Conservation (phyloP, 176 grass and related monocot genomes). For the Melocanna baccifera region DNA sequence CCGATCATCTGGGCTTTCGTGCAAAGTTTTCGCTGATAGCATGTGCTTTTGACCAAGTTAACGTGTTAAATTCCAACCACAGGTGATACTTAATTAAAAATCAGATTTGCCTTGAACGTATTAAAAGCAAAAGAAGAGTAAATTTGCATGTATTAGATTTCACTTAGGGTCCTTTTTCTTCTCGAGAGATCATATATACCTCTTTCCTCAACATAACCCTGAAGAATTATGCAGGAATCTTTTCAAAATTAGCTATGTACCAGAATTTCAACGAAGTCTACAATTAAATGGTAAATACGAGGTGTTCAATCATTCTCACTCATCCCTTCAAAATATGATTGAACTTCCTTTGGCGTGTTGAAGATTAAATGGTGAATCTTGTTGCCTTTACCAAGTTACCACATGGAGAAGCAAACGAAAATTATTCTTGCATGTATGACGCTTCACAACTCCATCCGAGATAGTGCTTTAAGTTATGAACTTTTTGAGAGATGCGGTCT, state of each 20-base stretch:
- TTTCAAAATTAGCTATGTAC: not conserved
- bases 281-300: too few relatives aligned
- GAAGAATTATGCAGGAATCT: not conserved
- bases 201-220: not conserved
- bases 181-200: not conserved
- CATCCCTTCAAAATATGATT: too few relatives aligned
- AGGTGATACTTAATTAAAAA: not conserved
- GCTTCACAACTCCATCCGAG: too few relatives aligned
- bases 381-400: too few relatives aligned
- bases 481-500: too few relatives aligned
- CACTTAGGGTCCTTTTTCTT: not conserved
- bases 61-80: not conserved
- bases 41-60: slow-evolving; percentile 29
- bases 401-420: too few relatives aligned
- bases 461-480: too few relatives aligned
- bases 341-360: too few relatives aligned
- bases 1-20: not conserved
- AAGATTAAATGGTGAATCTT: too few relatives aligned
- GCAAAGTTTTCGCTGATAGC: not conserved
- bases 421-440: too few relatives aligned
- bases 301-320: too few relatives aligned
- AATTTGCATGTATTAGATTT: not conserved
- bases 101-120: not conserved
- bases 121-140: not conserved
- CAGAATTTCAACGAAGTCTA: too few relatives aligned